Conservation (phyloP, 805 yeast species). For the Pichia exigua region DNA sequence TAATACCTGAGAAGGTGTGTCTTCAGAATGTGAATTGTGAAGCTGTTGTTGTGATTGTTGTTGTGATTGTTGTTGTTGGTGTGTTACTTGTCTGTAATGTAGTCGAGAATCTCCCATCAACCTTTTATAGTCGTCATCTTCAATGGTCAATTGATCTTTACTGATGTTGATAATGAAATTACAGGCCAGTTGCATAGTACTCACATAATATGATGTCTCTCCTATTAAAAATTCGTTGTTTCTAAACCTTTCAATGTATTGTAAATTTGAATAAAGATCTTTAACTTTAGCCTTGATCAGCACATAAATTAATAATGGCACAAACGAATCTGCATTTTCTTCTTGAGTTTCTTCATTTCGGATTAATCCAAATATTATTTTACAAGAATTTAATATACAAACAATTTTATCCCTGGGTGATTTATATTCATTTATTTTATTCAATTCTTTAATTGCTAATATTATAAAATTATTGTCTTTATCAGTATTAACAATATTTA, state of each 20-base stretch:
- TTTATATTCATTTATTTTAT: slow-evolving; percentile 71
- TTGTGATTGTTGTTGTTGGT: background rate
- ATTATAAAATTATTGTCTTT: slow-evolving; percentile 47
- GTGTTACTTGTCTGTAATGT: slow-evolving; percentile 17
- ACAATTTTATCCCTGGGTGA: slow-evolving; percentile 94
- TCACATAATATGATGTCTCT: slow-evolving; percentile 84
- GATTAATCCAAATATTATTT: slow-evolving; percentile 82
- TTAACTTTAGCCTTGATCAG: slow-evolving; percentile 61
- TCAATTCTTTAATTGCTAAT: slow-evolving; percentile 67
- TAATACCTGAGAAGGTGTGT: slow-evolving; percentile 29
- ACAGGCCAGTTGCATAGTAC: slow-evolving; percentile 85
- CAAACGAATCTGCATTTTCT: slow-evolving; percentile 88
- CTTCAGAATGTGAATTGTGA: slow-evolving; percentile 18
- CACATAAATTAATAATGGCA: slow-evolving; percentile 81
- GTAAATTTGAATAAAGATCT: slow-evolving; percentile 66
- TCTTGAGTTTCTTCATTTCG: slow-evolving; percentile 48
- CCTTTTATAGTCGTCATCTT: slow-evolving; percentile 50
- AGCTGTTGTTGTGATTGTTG: slow-evolving; percentile 3
- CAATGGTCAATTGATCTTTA: slow-evolving; percentile 50
- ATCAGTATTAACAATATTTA: slow-evolving; percentile 39
- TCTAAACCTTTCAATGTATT: slow-evolving; percentile 80
- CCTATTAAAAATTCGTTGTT: slow-evolving; percentile 70
- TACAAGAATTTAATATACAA: slow-evolving; percentile 85
- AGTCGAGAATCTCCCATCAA: slow-evolving; percentile 38
- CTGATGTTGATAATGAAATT: slow-evolving; percentile 63